phyloP scores from a whole-genome alignment of 306 rosid genomes.

The Psophocarpus tetragonolobus region DNA sequence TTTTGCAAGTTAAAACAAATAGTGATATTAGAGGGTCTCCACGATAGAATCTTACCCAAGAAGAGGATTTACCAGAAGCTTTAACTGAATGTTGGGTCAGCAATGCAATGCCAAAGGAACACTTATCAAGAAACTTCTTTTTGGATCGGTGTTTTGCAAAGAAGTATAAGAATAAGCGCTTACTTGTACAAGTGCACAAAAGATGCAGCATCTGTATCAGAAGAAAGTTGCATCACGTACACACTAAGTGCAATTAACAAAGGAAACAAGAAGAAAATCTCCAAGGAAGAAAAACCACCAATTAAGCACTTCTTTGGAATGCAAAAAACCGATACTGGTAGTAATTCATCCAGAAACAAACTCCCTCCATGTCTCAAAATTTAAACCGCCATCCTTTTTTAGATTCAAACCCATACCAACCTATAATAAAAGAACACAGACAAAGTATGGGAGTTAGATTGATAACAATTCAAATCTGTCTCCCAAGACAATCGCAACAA shows the following conservation, averaged over 20 bases:
- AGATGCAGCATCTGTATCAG: constrained; percentile 89
- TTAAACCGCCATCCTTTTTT: constrained; percentile 44
- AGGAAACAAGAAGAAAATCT: constrained; percentile 92
- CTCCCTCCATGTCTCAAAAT: constrained; percentile 76
- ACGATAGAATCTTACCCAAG: constrained; percentile 54
- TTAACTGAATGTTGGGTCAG: constrained; percentile 68
- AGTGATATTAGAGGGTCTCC: background rate
- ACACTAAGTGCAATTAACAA: constrained; percentile 97
- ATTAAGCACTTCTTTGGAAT: constrained; percentile 98
- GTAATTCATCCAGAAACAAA: constrained; percentile 68
- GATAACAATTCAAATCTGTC: background rate
- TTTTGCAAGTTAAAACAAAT: background rate
- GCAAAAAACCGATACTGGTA: constrained; percentile 76
- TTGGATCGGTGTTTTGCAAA: constrained; percentile 4
- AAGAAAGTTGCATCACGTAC: constrained; percentile 76
- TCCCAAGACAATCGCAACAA: constrained; percentile 2
- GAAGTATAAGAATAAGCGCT: constrained; percentile 30
- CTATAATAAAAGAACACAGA: constrained; percentile 38
- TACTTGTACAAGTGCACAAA: constrained; percentile 74
- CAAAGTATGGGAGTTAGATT: background rate
- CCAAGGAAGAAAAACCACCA: constrained; percentile 88
- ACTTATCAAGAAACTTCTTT: constrained; percentile 24
- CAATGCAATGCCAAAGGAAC: constrained; percentile 59
- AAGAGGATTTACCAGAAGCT: constrained; percentile 53
- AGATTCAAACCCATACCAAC: constrained; percentile 57